phyloP scores from a whole-genome alignment of 2,329 filamentous ascomycete genomes.

The Hortaea sp. region DNA sequence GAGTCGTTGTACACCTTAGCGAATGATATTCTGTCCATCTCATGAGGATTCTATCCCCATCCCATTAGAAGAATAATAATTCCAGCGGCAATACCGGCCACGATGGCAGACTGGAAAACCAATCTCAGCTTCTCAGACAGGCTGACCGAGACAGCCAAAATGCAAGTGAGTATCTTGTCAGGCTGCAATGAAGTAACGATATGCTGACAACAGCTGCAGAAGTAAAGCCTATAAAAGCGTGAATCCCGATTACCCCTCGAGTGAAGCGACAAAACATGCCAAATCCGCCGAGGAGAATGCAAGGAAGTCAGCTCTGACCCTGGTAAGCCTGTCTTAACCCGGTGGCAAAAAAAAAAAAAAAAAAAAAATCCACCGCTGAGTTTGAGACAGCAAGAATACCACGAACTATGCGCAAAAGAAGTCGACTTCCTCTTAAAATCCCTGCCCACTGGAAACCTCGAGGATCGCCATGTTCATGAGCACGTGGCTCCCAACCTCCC shows the following conservation, averaged over 20 bases:
- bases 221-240: conserved; percentile 39
- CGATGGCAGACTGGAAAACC: conserved; percentile 28
- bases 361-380: too few relatives aligned
- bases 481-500: conserved; percentile 24
- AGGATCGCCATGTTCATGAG: conserved; percentile 18
- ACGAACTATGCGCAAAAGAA: conserved; percentile 29
- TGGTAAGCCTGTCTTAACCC: conserved; percentile 36
- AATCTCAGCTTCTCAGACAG: conserved; percentile 36
- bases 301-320: conserved; percentile 47
- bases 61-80: too few relatives aligned
- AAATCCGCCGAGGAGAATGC: conserved; percentile 57
- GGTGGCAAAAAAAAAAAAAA: too few relatives aligned
- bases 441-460: conserved; percentile 20
- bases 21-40: too few relatives aligned
- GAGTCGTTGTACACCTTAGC: too few relatives aligned
- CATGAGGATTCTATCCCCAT: too few relatives aligned
- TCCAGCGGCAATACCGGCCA: too few relatives aligned
- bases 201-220: conserved; percentile 24
- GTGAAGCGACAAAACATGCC: conserved; percentile 47
- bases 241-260: conserved; percentile 34
- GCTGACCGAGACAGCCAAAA: conserved; percentile 35
- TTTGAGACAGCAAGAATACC: conserved; percentile 44
- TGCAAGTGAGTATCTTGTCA: conserved; percentile 31
- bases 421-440: conserved; percentile 19
- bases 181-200: neutral